Base-by-base conservation (phyloP, 257 asterid species). In the Knoxia roxburghii region DNA sequence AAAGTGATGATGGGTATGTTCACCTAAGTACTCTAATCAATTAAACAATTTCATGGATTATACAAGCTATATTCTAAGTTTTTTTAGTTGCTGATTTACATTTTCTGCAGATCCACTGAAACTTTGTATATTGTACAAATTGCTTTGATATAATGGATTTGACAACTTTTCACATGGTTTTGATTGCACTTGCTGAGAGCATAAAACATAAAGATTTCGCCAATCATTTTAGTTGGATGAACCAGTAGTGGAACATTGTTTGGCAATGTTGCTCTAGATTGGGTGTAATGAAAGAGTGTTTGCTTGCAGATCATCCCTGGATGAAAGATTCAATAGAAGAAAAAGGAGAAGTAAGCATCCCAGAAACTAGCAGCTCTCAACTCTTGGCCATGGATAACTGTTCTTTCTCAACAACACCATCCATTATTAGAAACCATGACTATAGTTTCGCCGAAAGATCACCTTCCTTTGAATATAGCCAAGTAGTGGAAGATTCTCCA, bases 231-330 rank as follows among this genome's bases (percentile, higher is more conserved):
- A 29, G 5, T 37, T 37, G 30, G 7, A 35, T 60, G 6, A 21
- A 23, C 33, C 20, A 12, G 23, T 7, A 8, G 6, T 61, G 40
- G 67, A 61, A n/a, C n/a, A n/a, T n/a, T 41, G 39, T 59, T 35
- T 18, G 23, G 48, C 64, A 52, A 30, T 10, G 18, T 73, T 55
- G 7, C 45, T 32, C 3, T 29, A 55, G 21, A 46, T 71, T 70
- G 13, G 62, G 63, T 46, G 51, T 67, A 40, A 26, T 65, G 41
- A 48, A 48, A 4, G 17, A 1, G 12, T 32, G 61, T 7, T 49
- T 69, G 17, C 66, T 73, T 82, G 74, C 87, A 84, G 89, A 75
- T 59, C 90, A 84, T 73, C 65, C 85, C 39, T 84, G 90, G 90
- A 84, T 80, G 67, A 82, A 63, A 62, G 77, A 72, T 26, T 65